Conservation (phyloP, 495 filamentous ascomycete genomes). For the Paragyromitra xinjiangensis region DNA sequence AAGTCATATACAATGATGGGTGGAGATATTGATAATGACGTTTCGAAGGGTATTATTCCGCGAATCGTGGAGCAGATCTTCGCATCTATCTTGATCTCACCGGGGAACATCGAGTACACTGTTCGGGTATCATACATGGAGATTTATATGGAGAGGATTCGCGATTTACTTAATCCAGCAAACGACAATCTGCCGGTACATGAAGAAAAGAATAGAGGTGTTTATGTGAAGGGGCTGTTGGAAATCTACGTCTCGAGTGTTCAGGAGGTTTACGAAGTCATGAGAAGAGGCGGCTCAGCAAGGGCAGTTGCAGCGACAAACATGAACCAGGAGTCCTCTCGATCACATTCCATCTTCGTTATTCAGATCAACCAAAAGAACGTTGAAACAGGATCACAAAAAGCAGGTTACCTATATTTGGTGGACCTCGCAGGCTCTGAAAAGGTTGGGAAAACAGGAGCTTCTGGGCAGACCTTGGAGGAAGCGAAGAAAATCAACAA, state of each 20-base stretch:
- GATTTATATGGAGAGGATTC: conserved; percentile 99
- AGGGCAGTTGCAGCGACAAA: conserved; percentile 97
- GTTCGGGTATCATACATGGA: conserved; percentile 99
- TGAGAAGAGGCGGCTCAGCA: conserved; percentile 88
- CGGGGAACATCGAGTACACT: conserved; percentile 95
- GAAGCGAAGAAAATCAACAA: conserved; percentile 99
- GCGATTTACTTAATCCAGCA: conserved; percentile 86
- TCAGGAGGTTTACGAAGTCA: conserved; percentile 94
- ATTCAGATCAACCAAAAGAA: conserved; percentile 98
- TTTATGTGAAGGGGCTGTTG: conserved; percentile 94
- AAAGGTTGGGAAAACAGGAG: conserved; percentile 98
- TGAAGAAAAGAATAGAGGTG: conserved; percentile 94
- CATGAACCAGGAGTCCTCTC: conserved; percentile 99
- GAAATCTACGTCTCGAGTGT: conserved; percentile 97
- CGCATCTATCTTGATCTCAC: conserved; percentile 86
- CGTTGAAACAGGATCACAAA: conserved; percentile 92
- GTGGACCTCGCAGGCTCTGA: conserved; percentile 98
- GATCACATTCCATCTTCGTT: conserved; percentile 98
- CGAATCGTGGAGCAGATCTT: conserved; percentile 99
- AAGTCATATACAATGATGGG: conserved; percentile 99
- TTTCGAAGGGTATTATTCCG: conserved; percentile 90
- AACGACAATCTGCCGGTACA: conserved; percentile 97
- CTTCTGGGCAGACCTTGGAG: conserved; percentile 95
- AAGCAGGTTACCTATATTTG: conserved; percentile 94
- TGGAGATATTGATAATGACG: conserved; percentile 89